Conservation (phyloP, 2,329 filamentous ascomycete species). For the Monilinia fructigena region DNA sequence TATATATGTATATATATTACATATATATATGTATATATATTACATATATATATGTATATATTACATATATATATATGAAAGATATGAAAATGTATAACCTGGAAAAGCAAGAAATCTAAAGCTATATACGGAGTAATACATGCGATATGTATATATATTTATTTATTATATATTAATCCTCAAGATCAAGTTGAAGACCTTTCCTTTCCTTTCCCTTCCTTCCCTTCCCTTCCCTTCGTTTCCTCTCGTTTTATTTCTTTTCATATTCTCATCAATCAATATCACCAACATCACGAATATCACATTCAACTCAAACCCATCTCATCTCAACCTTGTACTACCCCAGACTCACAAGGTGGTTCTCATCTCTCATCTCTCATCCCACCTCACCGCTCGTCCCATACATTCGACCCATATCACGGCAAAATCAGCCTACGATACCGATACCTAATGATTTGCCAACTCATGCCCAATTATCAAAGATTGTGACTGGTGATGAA, state of each 20-base stretch:
- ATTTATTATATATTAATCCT: neutral
- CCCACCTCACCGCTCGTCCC: slow-evolving; percentile 6
- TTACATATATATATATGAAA: neutral
- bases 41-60: too few relatives aligned
- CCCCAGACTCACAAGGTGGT: neutral
- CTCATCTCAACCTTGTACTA: neutral
- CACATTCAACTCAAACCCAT: neutral
- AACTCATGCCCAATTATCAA: slow-evolving; percentile 22
- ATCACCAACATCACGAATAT: neutral
- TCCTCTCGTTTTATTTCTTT: too few relatives aligned
- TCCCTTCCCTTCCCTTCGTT: neutral
- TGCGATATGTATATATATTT: too few relatives aligned
- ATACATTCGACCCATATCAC: slow-evolving; percentile 10
- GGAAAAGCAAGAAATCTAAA: too few relatives aligned
- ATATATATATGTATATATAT: too few relatives aligned
- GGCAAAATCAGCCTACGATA: slow-evolving; percentile 17
- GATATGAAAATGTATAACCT: neutral
- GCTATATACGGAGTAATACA: too few relatives aligned
- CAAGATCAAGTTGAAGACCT: slow-evolving; percentile 3
- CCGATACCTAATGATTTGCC: slow-evolving; percentile 21
- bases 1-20: too few relatives aligned
- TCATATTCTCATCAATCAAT: neutral
- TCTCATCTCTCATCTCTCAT: neutral
- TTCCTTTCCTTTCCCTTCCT: too few relatives aligned
- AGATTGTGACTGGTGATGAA: slow-evolving; percentile 20